Evolutionary conservation across 2,329 filamentous ascomycete genomes (phyloP).

Genomic region (Ramularia endophylla): DNA sequence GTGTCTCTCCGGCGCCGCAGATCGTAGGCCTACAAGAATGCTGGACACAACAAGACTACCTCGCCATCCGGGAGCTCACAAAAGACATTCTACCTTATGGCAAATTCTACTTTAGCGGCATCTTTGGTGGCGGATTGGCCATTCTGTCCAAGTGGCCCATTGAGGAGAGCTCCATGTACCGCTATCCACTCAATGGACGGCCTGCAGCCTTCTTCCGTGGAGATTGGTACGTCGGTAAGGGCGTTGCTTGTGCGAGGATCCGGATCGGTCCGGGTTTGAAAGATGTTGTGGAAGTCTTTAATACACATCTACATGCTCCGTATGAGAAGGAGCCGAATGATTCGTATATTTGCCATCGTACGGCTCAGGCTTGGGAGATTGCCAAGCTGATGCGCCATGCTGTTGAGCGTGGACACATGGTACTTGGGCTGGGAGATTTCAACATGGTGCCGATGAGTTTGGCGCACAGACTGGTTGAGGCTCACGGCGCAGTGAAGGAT

Average conservation of each 20-base stretch:
- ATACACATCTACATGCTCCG: slow-evolving; percentile 78
- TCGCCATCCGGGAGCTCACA: slow-evolving; percentile 67
- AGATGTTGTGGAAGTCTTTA: slow-evolving; percentile 81
- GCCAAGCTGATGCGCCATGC: slow-evolving; percentile 81
- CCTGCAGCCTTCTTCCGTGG: slow-evolving; percentile 91
- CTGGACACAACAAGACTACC: slow-evolving; percentile 83
- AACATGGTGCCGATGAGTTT: slow-evolving; percentile 91
- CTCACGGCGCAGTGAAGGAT: slow-evolving; percentile 71
- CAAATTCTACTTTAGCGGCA: slow-evolving; percentile 88
- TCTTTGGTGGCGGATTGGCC: slow-evolving; percentile 82
- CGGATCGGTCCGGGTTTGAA: slow-evolving; percentile 57
- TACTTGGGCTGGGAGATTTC: slow-evolving; percentile 85
- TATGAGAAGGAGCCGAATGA: slow-evolving; percentile 76
- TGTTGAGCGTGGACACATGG: slow-evolving; percentile 72
- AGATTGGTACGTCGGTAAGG: slow-evolving; percentile 96
- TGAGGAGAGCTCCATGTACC: slow-evolving; percentile 77
- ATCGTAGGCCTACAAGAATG: slow-evolving; percentile 95
- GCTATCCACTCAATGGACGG: slow-evolving; percentile 85
- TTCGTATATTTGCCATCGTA: slow-evolving; percentile 84
- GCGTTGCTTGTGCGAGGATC: slow-evolving; percentile 77
- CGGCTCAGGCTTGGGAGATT: slow-evolving; percentile 91
- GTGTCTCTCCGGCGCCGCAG: slow-evolving; percentile 61
- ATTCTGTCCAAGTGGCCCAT: slow-evolving; percentile 92
- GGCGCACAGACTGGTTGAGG: slow-evolving; percentile 74
- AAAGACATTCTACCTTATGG: slow-evolving; percentile 72